Evolutionary conservation across 2,329 filamentous ascomycete genomes (phyloP), one percentile per base, ranked within the genome.

Genomic region (Fusarium incarnatum): DNA sequence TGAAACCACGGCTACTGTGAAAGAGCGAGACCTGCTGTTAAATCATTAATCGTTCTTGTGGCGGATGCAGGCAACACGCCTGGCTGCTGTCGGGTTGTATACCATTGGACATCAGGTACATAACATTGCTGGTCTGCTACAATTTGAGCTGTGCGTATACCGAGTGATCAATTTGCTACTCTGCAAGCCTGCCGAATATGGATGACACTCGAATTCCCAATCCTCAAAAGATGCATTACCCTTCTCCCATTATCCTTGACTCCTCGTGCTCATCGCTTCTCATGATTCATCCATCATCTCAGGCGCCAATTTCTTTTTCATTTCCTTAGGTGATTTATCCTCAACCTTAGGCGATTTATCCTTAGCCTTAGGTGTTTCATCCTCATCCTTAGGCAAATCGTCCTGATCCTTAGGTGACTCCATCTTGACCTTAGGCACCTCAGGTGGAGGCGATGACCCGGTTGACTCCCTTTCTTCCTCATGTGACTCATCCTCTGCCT

Each of bases 1-100:
- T 37, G 28, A 37, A 1, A 6, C 25, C 13, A n/a, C n/a, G 11
- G 40, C 48, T 5, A 12, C 28, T n/a, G 23, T 37, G 3, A 37
- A n/a, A 37, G 5, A 18, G 16, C 16, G 5, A 4, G 16, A 0
- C 1, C 5, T 37, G 5, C 32, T n/a, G 16, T 5, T 11, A n/a
- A 10, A n/a, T 11, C 0, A 6, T n/a, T 3, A 37, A 1, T 18
- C 9, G 16, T 37, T 37, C 5, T 11, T 11, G 5, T 37, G 16
- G 32, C 0, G 9, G 9, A 37, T n/a, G 1, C 16, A 6, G 3
- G 16, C 9, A 37, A 37, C 9, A 2, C 16, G 34, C 16, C 16
- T n/a, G 5, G 1, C 5, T 4, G 3, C 9, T 37, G 34, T 37
- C 6, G 3, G 32, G 18, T 10, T 37, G 3, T 12, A 7, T n/a